Evolutionary conservation across 2,329 filamentous ascomycete species (phyloP).

Genomic region (Lithohypha guttulata): DNA sequence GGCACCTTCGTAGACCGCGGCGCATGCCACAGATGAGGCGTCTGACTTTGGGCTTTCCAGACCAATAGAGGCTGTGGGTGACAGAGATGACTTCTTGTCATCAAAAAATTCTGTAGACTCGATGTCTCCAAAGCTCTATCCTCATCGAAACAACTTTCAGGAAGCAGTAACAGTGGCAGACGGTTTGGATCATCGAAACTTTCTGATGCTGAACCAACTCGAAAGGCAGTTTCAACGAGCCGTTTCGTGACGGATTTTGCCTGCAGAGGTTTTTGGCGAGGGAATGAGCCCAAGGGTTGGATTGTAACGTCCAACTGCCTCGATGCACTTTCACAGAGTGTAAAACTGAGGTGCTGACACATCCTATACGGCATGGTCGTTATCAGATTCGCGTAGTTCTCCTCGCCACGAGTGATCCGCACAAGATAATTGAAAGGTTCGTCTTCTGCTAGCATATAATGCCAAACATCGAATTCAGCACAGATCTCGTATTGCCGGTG

Average conservation of each 20-base stretch:
- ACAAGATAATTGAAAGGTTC: slow-evolving; percentile 12
- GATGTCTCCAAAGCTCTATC: background rate
- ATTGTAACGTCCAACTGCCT: slow-evolving; percentile 3
- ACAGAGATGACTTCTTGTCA: background rate
- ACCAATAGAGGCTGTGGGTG: slow-evolving; percentile 3
- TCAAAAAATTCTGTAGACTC: slow-evolving; percentile 1
- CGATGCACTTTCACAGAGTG: slow-evolving; percentile 7
- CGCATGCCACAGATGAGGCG: slow-evolving; percentile 3
- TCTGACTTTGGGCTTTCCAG: background rate
- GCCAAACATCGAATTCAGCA: slow-evolving; percentile 30
- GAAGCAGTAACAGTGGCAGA: background rate
- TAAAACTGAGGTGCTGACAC: slow-evolving; percentile 8
- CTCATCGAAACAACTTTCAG: background rate
- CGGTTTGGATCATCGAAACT: slow-evolving; percentile 1
- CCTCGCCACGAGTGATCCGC: slow-evolving; percentile 4
- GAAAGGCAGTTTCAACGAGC: slow-evolving; percentile 4
- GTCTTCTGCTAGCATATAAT: slow-evolving; percentile 22
- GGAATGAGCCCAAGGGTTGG: background rate
- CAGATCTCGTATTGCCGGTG: slow-evolving; percentile 20
- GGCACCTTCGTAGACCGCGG: background rate
- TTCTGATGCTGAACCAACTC: slow-evolving; percentile 1
- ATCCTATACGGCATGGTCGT: slow-evolving; percentile 15
- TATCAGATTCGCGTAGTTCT: slow-evolving; percentile 10
- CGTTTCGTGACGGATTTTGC: background rate
- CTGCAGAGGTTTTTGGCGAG: background rate